A percentile compares a stretch with the other conserved stretches of the same genome.
Evolutionary conservation across 768 basidiomycete genomes (phyloP).

Genomic region (Mycena kentingensis): DNA sequence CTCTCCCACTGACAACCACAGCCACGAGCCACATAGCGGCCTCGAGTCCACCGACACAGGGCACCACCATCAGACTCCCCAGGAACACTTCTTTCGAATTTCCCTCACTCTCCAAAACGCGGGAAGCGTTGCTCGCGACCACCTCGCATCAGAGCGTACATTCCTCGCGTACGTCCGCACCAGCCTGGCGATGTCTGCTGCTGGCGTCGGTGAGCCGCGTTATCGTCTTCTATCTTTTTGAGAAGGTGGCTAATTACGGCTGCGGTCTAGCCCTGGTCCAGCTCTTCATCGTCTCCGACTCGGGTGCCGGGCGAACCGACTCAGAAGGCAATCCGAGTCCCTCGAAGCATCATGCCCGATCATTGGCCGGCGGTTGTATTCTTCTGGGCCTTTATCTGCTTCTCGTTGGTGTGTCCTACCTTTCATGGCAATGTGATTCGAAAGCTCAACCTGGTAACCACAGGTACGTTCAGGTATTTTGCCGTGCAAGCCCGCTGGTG

Average conservation of each 20-base stretch:
- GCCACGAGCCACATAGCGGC: not conserved
- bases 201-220: constrained; percentile 38
- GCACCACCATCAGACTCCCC: too few relatives aligned
- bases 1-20: too few relatives aligned
- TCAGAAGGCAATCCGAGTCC: not conserved
- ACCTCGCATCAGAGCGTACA: constrained; percentile 46
- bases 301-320: not conserved
- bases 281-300: not conserved
- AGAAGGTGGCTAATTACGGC: not conserved
- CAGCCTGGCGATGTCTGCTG: constrained; percentile 42
- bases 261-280: constrained; percentile 9
- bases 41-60: not conserved
- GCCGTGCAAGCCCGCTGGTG: constrained; percentile 36
- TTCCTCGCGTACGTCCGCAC: constrained; percentile 49
- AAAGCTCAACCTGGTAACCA: not conserved
- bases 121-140: constrained; percentile 48
- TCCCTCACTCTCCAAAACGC: too few relatives aligned
- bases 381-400: constrained; percentile 7
- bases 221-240: not conserved
- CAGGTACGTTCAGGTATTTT: constrained; percentile 29
- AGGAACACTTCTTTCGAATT: too few relatives aligned
- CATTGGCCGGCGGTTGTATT: constrained; percentile 1
- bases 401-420: not conserved
- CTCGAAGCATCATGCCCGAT: constrained; percentile 2
- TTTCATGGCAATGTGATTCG: not conserved